Conservation (phyloP, 1,284 basidiomycete species). For the Ceratobasidium sp. region DNA sequence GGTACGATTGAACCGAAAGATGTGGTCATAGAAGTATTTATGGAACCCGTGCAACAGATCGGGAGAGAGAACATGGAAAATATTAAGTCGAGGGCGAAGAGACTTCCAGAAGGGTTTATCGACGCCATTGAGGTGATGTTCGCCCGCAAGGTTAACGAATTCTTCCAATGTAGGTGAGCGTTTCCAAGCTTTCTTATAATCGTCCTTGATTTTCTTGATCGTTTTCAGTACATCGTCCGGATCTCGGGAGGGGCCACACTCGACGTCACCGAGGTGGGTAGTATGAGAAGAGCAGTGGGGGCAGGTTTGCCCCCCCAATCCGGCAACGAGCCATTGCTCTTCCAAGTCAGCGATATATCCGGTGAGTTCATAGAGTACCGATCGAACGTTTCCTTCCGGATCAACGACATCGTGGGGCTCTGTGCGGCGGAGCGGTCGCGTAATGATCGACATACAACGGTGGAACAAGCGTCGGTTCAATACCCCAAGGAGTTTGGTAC, state of each 20-base stretch:
- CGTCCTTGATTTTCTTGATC: background rate
- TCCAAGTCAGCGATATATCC: slow-evolving; percentile 15
- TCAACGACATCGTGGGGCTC: slow-evolving; percentile 26
- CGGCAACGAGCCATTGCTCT: slow-evolving; percentile 1
- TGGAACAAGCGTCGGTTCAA: slow-evolving; percentile 22
- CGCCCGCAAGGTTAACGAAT: background rate
- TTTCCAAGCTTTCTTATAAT: background rate
- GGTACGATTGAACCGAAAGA: slow-evolving; percentile 25
- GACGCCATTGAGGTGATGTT: slow-evolving; percentile 38
- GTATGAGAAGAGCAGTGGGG: background rate
- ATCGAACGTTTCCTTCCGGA: slow-evolving; percentile 15
- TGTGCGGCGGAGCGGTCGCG: slow-evolving; percentile 13
- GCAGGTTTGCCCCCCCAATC: slow-evolving; percentile 8
- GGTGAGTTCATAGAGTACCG: background rate
- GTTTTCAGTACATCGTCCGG: background rate
- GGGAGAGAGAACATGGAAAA: slow-evolving; percentile 13
- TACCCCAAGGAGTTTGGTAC: slow-evolving; percentile 2
- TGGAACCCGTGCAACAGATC: slow-evolving; percentile 44
- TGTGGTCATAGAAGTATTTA: slow-evolving; percentile 41
- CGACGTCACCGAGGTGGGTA: slow-evolving; percentile 23
- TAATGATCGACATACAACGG: slow-evolving; percentile 33
- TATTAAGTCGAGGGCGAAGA: slow-evolving; percentile 11
- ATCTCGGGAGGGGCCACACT: background rate
- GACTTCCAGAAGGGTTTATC: slow-evolving; percentile 40
- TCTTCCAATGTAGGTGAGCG: slow-evolving; percentile 14